Evolutionary conservation across 2,329 filamentous ascomycete genomes (phyloP).

Genomic region (Acrocalymma vagum): DNA sequence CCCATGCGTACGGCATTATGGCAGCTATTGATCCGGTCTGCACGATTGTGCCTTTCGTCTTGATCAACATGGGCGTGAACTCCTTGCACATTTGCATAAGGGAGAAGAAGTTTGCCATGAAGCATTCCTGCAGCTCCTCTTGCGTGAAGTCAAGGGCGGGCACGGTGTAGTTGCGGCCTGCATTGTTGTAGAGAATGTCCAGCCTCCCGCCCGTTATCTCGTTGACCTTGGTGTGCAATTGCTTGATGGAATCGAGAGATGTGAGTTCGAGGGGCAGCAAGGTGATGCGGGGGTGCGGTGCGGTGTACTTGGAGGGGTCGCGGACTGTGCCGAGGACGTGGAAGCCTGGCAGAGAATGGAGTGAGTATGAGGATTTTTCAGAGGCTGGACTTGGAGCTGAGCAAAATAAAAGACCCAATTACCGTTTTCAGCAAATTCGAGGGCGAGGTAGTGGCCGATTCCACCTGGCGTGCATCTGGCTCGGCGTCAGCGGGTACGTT

Average conservation of each 20-base stretch:
- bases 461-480: constrained; percentile 62
- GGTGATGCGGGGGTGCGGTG: constrained; percentile 61
- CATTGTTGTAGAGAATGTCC: constrained; percentile 68
- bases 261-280: constrained; percentile 64
- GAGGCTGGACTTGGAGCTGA: not conserved
- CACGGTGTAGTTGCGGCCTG: constrained; percentile 64
- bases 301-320: constrained; percentile 57
- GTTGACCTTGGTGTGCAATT: constrained; percentile 57
- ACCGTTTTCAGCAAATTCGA: constrained; percentile 62
- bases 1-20: constrained; percentile 46
- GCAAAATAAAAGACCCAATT: not conserved
- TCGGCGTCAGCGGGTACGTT: too few species aligned
- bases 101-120: constrained; percentile 61
- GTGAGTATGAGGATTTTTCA: not conserved
- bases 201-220: constrained; percentile 57
- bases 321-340: constrained; percentile 68
- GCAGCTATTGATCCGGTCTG: constrained; percentile 56
- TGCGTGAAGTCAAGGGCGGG: constrained; percentile 64
- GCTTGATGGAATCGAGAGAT: constrained; percentile 56
- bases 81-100: constrained; percentile 66
- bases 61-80: constrained; percentile 63
- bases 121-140: constrained; percentile 38
- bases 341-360: constrained; percentile 47
- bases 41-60: constrained; percentile 55
- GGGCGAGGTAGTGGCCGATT: constrained; percentile 66